Base-by-base conservation (phyloP, 1,284 basidiomycete species). In the Volvariella volvacea region DNA sequence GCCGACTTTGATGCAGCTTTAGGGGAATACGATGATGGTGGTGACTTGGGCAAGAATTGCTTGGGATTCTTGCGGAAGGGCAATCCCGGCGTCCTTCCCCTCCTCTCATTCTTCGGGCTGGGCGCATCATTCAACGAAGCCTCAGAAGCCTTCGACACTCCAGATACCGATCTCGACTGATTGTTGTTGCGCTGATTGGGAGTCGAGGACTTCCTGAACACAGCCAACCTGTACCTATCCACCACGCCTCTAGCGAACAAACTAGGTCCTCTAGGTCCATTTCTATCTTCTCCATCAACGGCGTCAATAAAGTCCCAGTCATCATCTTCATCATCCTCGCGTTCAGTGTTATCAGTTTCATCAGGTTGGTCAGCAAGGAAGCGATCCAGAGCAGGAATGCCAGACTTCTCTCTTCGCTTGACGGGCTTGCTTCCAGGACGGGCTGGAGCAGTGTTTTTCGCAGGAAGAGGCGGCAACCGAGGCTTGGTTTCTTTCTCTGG, bases 271-370 rank as follows among this genome's bases (percentile, higher is more conserved):
- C 80, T 80, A 30, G 78, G 66, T 8, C 87, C 88, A 52, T 91
- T 90, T 46, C 78, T 71, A 49, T 91, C 88, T 57, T 89, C 85
- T 15, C 78, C 79, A 52, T 84, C 84, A 12, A 66, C 79, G 47
- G 77, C 76, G 54, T 91, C 88, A 46, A 92, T 74, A 49, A 92
- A 79, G 71, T 91, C 89, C 89, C 88, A 92, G 49, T 91, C 88
- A 42, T 88, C 85, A 44, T 88, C 85, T 43, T 83, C 81, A 19
- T 82, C 78, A 34, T 86, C 81, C 40, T 78, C 78, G 37, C 76
- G 70, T 53, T 76, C 73, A 32, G 74, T 76, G 49, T 65, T 64
- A 40, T 65, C 66, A 10, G 56, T 71, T 40, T 77, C 79, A 45
- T 82, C 79, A 46, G 64, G 66, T 43, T 62, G 69, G 57, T 79